Percentiles rank a stretch among this genome's conserved stretches.
Evolutionary conservation across 305 asterid species (phyloP).

Genomic region (Fraxinus dipetala): DNA sequence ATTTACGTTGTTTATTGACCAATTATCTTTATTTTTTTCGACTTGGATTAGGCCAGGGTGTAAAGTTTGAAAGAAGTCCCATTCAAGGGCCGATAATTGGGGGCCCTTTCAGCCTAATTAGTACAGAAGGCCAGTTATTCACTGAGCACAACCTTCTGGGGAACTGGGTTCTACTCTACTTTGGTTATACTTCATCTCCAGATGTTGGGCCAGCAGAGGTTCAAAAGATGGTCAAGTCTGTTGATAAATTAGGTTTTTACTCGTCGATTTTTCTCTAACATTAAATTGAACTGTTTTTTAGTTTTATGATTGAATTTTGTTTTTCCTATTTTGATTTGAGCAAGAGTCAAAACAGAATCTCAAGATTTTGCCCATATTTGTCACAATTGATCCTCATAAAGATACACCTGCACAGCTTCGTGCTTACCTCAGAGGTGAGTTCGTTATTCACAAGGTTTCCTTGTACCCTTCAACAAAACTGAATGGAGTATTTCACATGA

Average conservation of each 20-base stretch:
- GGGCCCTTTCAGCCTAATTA: conserved; percentile 76
- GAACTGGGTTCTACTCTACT: conserved; percentile 84
- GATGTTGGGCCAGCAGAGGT: conserved; percentile 95
- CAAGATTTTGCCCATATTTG: conserved; percentile 79
- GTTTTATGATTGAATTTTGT: conserved; percentile 26
- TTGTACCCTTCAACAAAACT: not conserved
- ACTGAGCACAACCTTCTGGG: conserved; percentile 77
- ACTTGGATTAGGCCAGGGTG: conserved; percentile 64
- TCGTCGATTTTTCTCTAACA: conserved; percentile 20
- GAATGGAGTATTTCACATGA: not conserved
- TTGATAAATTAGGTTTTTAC: conserved; percentile 57
- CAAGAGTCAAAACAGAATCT: conserved; percentile 65
- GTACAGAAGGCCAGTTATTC: conserved; percentile 58
- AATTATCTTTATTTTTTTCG: not conserved
- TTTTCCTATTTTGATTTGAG: conserved; percentile 25
- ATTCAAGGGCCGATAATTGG: conserved; percentile 84
- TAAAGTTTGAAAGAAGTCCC: conserved; percentile 75
- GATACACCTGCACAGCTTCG: conserved; percentile 83
- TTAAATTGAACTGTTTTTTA: conserved; percentile 18
- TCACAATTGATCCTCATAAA: conserved; percentile 93
- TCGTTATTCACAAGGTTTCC: conserved; percentile 9
- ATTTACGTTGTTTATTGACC: not conserved
- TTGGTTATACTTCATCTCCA: conserved; percentile 93
- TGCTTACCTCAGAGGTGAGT: conserved; percentile 76
- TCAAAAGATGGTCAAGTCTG: conserved; percentile 73